Conservation (phyloP, 805 yeast genomes). For the Candida schatavii region DNA sequence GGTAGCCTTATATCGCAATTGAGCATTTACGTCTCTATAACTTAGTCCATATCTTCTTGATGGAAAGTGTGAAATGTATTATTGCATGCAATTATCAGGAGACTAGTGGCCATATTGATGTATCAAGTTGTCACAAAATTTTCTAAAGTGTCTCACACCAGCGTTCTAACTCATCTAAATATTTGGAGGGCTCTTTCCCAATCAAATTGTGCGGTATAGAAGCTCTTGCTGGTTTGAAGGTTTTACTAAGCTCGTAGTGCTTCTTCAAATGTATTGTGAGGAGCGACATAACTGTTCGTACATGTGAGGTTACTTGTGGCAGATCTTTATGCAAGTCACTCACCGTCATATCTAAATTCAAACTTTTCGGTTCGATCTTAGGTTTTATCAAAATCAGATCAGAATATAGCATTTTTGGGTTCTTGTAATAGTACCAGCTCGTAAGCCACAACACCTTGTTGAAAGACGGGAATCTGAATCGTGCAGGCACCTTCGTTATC, state of each 20-base stretch:
- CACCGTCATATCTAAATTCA: slow-evolving; percentile 2
- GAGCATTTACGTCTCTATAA: too few species aligned
- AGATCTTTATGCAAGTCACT: background rate
- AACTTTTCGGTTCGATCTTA: background rate
- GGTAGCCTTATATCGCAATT: too few species aligned
- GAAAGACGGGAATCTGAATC: slow-evolving; percentile 78
- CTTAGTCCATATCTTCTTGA: too few species aligned
- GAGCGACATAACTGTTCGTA: slow-evolving; percentile 8
- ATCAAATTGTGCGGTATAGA: slow-evolving; percentile 31
- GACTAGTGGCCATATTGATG: too few species aligned
- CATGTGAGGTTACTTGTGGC: background rate
- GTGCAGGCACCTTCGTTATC: slow-evolving; percentile 67
- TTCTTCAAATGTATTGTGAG: slow-evolving; percentile 24
- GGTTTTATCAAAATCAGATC: slow-evolving; percentile 10
- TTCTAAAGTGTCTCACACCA: slow-evolving; percentile 11
- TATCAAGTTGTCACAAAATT: too few species aligned
- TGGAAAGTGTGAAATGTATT: too few species aligned
- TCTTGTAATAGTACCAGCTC: slow-evolving; percentile 42
- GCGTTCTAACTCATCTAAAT: slow-evolving; percentile 13
- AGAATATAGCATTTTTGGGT: slow-evolving; percentile 18
- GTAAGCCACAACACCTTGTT: slow-evolving; percentile 68
- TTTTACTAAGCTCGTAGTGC: slow-evolving; percentile 33
- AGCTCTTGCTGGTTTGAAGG: slow-evolving; percentile 28
- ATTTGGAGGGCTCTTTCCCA: slow-evolving; percentile 25
- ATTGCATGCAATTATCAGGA: too few species aligned